These are phyloP conservation scores for Barnettozyma siamensis DNA, from an alignment of 805 yeast species.

Conservation along the genomic window DNA sequence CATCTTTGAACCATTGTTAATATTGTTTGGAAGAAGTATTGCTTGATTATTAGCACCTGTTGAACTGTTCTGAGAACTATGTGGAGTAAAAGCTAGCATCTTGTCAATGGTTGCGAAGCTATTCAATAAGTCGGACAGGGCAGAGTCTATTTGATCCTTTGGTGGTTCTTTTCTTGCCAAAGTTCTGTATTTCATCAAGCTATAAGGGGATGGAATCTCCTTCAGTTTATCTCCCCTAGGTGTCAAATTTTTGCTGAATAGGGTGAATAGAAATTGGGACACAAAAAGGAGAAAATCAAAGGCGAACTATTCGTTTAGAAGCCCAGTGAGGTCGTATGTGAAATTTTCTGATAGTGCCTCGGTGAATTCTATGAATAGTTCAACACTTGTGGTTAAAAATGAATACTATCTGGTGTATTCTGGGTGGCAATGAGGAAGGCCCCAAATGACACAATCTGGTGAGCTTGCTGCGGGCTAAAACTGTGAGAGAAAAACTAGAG, in stretches of 20 bases:
- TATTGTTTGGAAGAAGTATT: neutral
- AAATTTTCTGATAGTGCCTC: too few relatives aligned
- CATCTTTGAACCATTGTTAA: too few relatives aligned
- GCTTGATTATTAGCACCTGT: neutral
- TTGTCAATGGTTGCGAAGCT: conserved; percentile 1
- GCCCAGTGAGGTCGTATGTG: too few relatives aligned
- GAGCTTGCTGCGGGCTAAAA: too few relatives aligned
- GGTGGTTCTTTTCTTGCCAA: conserved; percentile 5
- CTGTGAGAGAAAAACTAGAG: too few relatives aligned
- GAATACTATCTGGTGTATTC: too few relatives aligned
- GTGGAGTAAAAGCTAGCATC: neutral
- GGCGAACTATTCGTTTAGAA: too few relatives aligned
- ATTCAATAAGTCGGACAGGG: neutral
- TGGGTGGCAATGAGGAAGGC: neutral
- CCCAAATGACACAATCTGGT: neutral
- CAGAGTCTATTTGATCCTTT: neutral
- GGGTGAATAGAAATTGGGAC: neutral
- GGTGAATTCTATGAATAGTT: too few relatives aligned
- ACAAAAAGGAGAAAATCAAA: too few relatives aligned
- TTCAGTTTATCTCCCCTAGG: too few relatives aligned
- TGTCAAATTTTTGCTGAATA: neutral
- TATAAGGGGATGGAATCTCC: neutral
- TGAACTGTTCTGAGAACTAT: neutral
- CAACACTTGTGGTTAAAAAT: too few relatives aligned
- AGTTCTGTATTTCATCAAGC: conserved; percentile 4